phyloP scores from a whole-genome alignment of 768 basidiomycete genomes.

The Naganishia vishniacii region DNA sequence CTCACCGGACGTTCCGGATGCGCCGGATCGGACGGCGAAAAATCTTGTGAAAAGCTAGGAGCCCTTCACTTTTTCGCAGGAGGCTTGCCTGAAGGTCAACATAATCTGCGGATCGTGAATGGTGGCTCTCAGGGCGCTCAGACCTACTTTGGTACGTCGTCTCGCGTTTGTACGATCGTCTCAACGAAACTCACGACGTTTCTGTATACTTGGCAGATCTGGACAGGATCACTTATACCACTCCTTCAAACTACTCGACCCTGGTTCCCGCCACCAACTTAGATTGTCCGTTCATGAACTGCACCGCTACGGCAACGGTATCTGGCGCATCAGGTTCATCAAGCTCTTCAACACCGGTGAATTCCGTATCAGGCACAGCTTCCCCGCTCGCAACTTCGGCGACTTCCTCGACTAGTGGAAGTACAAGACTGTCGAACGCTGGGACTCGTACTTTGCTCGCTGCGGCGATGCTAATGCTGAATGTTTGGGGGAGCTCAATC shows the following conservation, averaged over 20 bases:
- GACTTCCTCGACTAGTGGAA: neutral
- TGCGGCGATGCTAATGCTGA: neutral
- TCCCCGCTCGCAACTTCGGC: neutral
- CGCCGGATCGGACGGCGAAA: constrained; percentile 32
- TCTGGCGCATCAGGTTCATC: neutral
- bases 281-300: constrained; percentile 23
- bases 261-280: neutral
- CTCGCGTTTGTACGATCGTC: neutral
- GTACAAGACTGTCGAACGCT: neutral
- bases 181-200: too few species aligned
- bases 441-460: neutral
- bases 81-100: constrained; percentile 34
- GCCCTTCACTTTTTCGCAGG: constrained; percentile 37
- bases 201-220: constrained; percentile 20
- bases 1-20: constrained; percentile 40
- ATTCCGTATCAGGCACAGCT: neutral
- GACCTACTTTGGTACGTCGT: constrained; percentile 42
- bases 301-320: constrained; percentile 1
- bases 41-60: constrained; percentile 45
- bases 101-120: constrained; percentile 38
- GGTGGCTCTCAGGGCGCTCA: constrained; percentile 30
- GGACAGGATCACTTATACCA: constrained; percentile 30
- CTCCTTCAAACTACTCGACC: constrained; percentile 28
- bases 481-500: neutral
- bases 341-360: neutral